These are phyloP conservation scores for Lipomyces chichibuensis DNA, from an alignment of 805 yeast species.

Conservation along the genomic window DNA sequence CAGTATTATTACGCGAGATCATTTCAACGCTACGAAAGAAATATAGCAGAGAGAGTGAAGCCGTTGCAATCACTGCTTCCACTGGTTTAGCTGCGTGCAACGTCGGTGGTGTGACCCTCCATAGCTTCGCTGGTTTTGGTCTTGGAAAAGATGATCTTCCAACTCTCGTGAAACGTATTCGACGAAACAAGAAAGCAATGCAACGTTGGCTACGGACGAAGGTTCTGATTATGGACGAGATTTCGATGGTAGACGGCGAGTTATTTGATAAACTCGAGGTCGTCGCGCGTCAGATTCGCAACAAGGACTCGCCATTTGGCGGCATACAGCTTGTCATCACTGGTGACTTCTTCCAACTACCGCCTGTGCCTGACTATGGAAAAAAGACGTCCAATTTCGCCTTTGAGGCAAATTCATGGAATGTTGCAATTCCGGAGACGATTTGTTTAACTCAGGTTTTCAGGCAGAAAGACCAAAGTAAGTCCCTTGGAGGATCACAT, in stretches of 20 bases:
- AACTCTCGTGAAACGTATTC: constrained; percentile 54
- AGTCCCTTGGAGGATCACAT: neutral
- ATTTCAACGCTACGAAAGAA: constrained; percentile 56
- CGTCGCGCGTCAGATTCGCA: constrained; percentile 63
- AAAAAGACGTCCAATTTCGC: constrained; percentile 56
- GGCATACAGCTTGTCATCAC: constrained; percentile 87
- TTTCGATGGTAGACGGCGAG: constrained; percentile 88
- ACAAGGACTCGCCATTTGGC: constrained; percentile 74
- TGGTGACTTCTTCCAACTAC: constrained; percentile 96
- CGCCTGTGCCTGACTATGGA: constrained; percentile 68
- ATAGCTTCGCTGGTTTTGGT: constrained; percentile 85
- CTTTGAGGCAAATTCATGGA: constrained; percentile 78
- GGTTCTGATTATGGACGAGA: constrained; percentile 85
- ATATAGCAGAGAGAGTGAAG: constrained; percentile 49
- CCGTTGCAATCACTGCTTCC: constrained; percentile 88
- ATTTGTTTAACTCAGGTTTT: constrained; percentile 77
- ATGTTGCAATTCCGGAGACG: constrained; percentile 60
- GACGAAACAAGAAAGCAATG: constrained; percentile 49
- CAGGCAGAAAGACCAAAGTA: constrained; percentile 72
- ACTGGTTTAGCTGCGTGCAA: constrained; percentile 96
- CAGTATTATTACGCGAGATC: constrained; percentile 74
- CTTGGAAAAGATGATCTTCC: constrained; percentile 61
- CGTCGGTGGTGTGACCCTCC: constrained; percentile 88
- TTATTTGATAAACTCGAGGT: constrained; percentile 74
- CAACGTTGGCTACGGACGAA: constrained; percentile 67